Base-by-base conservation (phyloP, 345 rosid genomes). In the Chamaenerion angustifolium region DNA sequence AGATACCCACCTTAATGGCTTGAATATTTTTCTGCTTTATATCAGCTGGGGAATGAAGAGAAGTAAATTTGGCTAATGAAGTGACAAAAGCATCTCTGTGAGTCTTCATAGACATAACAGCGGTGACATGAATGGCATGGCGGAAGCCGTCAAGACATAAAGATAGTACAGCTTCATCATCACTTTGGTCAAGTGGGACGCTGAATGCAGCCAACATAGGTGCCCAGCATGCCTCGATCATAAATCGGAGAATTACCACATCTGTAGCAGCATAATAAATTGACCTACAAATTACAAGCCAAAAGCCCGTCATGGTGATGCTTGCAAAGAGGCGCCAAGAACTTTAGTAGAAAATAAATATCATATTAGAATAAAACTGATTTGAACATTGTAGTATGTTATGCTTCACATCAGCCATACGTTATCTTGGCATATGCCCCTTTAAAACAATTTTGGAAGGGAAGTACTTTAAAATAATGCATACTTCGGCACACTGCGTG, bases 141-240 rank as follows among this genome's bases (percentile, higher is more conserved):
- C 83, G 96, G 63, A 93, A 82, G 55, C 99, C 99, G 71, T 93
- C 90, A 56, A 93, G 88, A 71, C 99, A 93, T 49, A 85, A 68
- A 59, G 80, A 65, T 75, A 90, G 72, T 60, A 88, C 69, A 23
- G 85, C 83, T 65, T 84, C 86, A 69, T 88, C 94, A 50, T 82
- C 99, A 70, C 96, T 93, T 74, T 80, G 96, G 67, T 93, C 99
- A 45, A 93, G 90, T 46, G 96, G 99, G 55, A 93, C 96, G 58
- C 99, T 93, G 76, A 93, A 93, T 65, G 99, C 99, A 61, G 99
- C 99, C 81, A 93, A 62, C 99, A 93, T 88, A 43, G 96, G 96
- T 67, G 99, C 99, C 99, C 99, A 93, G 72, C 99, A 93, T 46
- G 73, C 99, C 74, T 93, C 99, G 59, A 88, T 72, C 99, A 93